Evolutionary conservation across 2,329 filamentous ascomycete genomes (phyloP).

Genomic region (Fusarium pseudoanthophilum): DNA sequence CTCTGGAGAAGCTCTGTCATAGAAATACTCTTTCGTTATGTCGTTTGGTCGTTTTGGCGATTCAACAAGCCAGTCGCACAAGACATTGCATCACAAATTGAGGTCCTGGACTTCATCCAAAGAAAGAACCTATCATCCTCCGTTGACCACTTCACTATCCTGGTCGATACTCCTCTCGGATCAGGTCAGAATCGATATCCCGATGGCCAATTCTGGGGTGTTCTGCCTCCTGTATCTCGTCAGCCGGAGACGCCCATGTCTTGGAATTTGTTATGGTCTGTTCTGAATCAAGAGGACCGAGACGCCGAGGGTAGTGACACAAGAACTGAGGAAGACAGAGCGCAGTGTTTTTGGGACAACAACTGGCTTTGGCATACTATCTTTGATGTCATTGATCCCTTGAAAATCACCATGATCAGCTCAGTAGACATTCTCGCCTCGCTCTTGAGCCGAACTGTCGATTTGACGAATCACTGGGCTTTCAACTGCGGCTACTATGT

Average conservation of each 20-base stretch:
- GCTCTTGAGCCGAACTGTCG: constrained; percentile 67
- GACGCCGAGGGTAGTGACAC: constrained; percentile 33
- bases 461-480: constrained; percentile 68
- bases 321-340: constrained; percentile 20
- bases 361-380: constrained; percentile 67
- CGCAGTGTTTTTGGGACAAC: constrained; percentile 41
- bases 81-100: constrained; percentile 47
- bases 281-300: constrained; percentile 11
- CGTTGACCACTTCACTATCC: constrained; percentile 55
- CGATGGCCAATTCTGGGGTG: constrained; percentile 44
- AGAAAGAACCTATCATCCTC: constrained; percentile 52
- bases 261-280: constrained; percentile 45
- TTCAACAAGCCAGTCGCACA: constrained; percentile 41
- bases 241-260: constrained; percentile 29
- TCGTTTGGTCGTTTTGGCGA: constrained; percentile 54
- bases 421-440: constrained; percentile 71
- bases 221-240: constrained; percentile 44
- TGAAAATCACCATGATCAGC: constrained; percentile 66
- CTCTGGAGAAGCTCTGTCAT: constrained; percentile 63
- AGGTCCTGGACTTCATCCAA: constrained; percentile 54
- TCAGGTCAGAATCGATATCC: constrained; percentile 43
- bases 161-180: constrained; percentile 48
- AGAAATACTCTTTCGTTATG: constrained; percentile 68
- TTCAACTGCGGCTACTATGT: constrained; percentile 73
- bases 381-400: constrained; percentile 64